Percentiles rank a stretch among this genome's conserved stretches.
phyloP scores from a whole-genome alignment of 805 yeast species.

The Phaffomyces thermotolerans region DNA sequence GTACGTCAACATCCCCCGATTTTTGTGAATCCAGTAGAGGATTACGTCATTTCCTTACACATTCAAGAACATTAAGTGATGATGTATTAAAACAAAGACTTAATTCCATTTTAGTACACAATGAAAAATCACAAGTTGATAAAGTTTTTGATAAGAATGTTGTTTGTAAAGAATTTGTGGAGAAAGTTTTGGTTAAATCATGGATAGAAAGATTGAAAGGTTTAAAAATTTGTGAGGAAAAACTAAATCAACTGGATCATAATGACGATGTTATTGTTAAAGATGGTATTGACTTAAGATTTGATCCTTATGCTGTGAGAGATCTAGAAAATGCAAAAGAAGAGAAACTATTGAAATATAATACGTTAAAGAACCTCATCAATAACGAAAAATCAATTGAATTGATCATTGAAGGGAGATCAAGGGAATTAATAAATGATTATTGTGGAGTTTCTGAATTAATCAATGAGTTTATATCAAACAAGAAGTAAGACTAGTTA shows the following conservation, averaged over 20 bases:
- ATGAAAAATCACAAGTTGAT: constrained; percentile 5
- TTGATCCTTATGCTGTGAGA: constrained; percentile 46
- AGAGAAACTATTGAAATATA: constrained; percentile 23
- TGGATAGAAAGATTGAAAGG: constrained; percentile 38
- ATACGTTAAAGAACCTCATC: constrained; percentile 28
- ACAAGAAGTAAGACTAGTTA: neutral
- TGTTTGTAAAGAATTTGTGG: constrained; percentile 31
- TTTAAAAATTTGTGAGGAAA: constrained; percentile 37
- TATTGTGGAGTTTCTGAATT: constrained; percentile 26
- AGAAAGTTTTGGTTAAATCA: constrained; percentile 33
- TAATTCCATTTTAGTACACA: constrained; percentile 30
- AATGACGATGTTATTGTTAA: constrained; percentile 18
- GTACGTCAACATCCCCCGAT: constrained; percentile 8
- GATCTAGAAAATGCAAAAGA: constrained; percentile 28
- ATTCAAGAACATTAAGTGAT: constrained; percentile 34
- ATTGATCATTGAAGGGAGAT: constrained; percentile 31
- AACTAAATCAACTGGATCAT: constrained; percentile 25
- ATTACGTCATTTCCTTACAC: constrained; percentile 28
- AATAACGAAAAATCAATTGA: constrained; percentile 37
- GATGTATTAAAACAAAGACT: constrained; percentile 39
- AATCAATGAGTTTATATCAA: neutral
- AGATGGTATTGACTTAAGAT: constrained; percentile 24
- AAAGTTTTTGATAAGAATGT: constrained; percentile 5
- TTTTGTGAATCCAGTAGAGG: constrained; percentile 30
- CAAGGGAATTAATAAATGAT: constrained; percentile 28